Percentiles rank a stretch among this genome's conserved stretches.
Conservation (phyloP, 805 yeast genomes). For the Candida khao-thaluensis region DNA sequence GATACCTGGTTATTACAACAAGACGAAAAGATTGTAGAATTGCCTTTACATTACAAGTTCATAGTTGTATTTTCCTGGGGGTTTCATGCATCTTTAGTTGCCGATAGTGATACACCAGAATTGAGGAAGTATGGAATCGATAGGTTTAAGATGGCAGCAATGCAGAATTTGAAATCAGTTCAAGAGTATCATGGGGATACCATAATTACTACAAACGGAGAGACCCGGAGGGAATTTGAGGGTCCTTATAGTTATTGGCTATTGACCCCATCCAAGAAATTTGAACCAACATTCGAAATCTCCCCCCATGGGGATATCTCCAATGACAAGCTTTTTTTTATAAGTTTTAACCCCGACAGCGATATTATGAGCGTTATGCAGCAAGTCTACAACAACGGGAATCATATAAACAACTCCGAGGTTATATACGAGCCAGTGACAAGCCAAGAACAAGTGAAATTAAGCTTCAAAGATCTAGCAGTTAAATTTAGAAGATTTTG, state of each 20-base stretch:
- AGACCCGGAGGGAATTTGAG: not conserved
- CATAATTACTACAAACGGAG: not conserved
- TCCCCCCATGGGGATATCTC: constrained; percentile 58
- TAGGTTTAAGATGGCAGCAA: constrained; percentile 71
- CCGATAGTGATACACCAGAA: constrained; percentile 71
- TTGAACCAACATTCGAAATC: constrained; percentile 61
- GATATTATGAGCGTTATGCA: constrained; percentile 55
- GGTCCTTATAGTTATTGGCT: constrained; percentile 61
- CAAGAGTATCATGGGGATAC: constrained; percentile 52
- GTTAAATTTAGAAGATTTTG: constrained; percentile 49
- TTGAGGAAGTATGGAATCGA: constrained; percentile 61
- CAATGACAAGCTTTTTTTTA: constrained; percentile 41
- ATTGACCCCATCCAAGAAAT: constrained; percentile 51
- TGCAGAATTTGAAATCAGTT: constrained; percentile 45
- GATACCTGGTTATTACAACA: constrained; percentile 17
- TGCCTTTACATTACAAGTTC: constrained; percentile 30
- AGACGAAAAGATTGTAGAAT: constrained; percentile 17
- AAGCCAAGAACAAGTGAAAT: constrained; percentile 23
- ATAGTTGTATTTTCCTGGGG: constrained; percentile 80
- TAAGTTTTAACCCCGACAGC: constrained; percentile 41
- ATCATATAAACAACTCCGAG: constrained; percentile 47
- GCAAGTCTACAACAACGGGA: constrained; percentile 56
- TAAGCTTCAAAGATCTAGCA: constrained; percentile 14
- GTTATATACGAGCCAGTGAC: constrained; percentile 46
- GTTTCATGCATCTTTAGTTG: constrained; percentile 81